Evolutionary conservation across 495 filamentous ascomycete genomes (phyloP), one percentile per base, ranked within the genome.

Genomic region (Penicillium malachiteum): DNA sequence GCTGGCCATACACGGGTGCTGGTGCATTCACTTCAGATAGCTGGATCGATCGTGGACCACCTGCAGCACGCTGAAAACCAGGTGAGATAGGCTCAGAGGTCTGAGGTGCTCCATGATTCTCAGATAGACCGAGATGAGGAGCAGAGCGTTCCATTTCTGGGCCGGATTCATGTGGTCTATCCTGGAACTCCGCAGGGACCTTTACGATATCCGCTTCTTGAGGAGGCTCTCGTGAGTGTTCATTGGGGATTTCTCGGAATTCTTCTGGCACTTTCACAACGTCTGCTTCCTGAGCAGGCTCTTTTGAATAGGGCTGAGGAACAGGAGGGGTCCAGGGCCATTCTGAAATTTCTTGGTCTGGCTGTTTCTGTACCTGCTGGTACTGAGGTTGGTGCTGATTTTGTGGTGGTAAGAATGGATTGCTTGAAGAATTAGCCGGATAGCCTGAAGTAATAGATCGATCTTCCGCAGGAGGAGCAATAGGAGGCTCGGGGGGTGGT

Each of bases 11-110:
- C 48, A 66, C 73, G 48, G 63, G 73, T 26, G 67, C 71, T 52
- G 67, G 71, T n/a, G 62, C 59, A 13, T 66, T 71, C 48, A 81
- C 74, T 3, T 76, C 66, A n/a, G 70, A 66, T 61, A 83, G 62
- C 3, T 71, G 78, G 31, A 83, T 80, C 0, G 69, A 74, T 17
- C 77, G 73, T 6, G 63, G 61, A 17, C 70, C 67, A 14, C 68
- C 71, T 41, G 79, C 76, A 10, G 69, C 68, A 17, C 65, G 64
- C 49, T 78, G 74, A 37, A 75, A 65, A 0, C 66, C 74, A 0
- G 78, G 75, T 18, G 76, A 76, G 1, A 70, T 64, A 7, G 73
- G 75, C 35, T 68, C 66, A 21, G 73, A 71, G 9, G 34, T n/a
- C n/a, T 41, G 48, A 11, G 45, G 34, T 7, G 16, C 33, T 11